phyloP scores from a whole-genome alignment of 2,329 filamentous ascomycete species.

The Fusarium humuli region DNA sequence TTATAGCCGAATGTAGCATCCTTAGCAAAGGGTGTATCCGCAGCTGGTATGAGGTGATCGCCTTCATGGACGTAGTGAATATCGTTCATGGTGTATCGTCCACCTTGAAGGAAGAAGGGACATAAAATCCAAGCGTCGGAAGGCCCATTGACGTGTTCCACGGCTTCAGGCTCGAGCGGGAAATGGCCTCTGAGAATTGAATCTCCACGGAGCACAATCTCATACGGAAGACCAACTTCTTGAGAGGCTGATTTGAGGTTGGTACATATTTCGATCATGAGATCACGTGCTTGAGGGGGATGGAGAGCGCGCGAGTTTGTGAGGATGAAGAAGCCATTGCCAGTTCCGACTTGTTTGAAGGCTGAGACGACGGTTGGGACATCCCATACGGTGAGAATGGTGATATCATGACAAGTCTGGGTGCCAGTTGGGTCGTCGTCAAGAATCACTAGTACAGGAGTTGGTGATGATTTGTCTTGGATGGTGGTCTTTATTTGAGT shows the following conservation, averaged over 20 bases:
- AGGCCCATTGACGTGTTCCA: conserved; percentile 61
- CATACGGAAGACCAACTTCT: conserved; percentile 55
- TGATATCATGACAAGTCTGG: conserved; percentile 19
- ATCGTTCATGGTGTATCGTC: conserved; percentile 66
- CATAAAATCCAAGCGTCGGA: conserved; percentile 66
- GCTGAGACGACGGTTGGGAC: not conserved
- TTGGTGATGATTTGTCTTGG: fast-evolving
- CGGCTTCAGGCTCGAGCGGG: conserved; percentile 65
- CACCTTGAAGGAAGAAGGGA: conserved; percentile 70
- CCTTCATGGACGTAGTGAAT: conserved; percentile 69
- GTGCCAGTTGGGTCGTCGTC: conserved; percentile 27
- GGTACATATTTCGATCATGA: conserved; percentile 63
- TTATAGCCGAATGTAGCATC: conserved; percentile 69
- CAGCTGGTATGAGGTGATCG: conserved; percentile 55
- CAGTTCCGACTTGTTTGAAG: not conserved
- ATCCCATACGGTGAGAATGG: conserved; percentile 15
- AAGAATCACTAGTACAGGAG: not conserved
- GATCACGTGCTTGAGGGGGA: conserved; percentile 57
- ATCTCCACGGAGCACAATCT: conserved; percentile 68
- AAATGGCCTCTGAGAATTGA: conserved; percentile 69
- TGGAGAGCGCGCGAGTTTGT: conserved; percentile 60
- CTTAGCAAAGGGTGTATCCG: conserved; percentile 65
- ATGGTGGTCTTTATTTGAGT: not conserved
- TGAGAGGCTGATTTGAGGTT: conserved; percentile 60
- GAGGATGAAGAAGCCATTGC: conserved; percentile 21